Conservation (phyloP, 441 rosid genomes). For the Eruca vesicaria region DNA sequence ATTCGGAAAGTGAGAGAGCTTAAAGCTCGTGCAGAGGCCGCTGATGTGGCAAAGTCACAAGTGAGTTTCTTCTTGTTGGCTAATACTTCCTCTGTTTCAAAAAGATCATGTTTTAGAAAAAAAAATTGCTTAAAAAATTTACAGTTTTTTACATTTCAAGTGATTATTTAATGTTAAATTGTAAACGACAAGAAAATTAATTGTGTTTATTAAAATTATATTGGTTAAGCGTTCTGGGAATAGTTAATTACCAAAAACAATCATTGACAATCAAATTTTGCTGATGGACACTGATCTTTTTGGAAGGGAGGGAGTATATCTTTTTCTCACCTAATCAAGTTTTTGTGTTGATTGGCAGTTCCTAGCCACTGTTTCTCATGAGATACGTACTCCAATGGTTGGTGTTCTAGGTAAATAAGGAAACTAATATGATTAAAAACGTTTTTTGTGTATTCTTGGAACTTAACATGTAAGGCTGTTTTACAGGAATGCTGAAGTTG, state of each 20-base stretch:
- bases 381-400: constrained; percentile 98
- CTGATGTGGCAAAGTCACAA: constrained; percentile 98
- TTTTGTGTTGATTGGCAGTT: constrained; percentile 48
- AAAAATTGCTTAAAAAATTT: no score
- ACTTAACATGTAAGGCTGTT: constrained; percentile 13
- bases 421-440: not conserved
- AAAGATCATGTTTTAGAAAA: no score
- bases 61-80: constrained; percentile 35
- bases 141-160: no score
- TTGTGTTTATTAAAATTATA: no score
- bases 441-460: not conserved
- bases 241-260: no score
- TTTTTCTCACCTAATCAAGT: not conserved
- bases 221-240: no score
- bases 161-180: no score
- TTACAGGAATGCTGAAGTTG: constrained; percentile 90
- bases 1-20: constrained; percentile 72
- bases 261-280: no score
- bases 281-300: no score
- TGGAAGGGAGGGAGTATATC: not conserved
- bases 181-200: no score
- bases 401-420: constrained; percentile 77
- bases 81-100: not conserved
- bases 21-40: constrained; percentile 95
- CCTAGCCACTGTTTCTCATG: constrained; percentile 97